Conservation (phyloP, 78 protist species). For the Speleostelium caveatum region DNA sequence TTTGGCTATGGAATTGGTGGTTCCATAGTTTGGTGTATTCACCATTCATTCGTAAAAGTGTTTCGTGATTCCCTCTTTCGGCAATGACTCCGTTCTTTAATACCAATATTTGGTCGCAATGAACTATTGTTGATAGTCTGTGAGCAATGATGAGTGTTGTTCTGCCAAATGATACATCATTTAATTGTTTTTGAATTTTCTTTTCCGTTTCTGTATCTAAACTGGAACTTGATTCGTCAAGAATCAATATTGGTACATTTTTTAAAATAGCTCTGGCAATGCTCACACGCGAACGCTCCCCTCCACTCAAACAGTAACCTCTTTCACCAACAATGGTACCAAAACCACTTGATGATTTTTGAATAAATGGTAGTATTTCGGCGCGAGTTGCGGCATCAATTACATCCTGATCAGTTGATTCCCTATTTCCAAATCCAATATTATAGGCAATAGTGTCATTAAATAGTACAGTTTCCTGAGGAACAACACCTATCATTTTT, state of each 20-base stretch:
- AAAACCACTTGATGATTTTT: constrained; percentile 89
- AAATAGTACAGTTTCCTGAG: constrained; percentile 93
- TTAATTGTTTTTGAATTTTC: constrained; percentile 85
- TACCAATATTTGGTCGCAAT: constrained; percentile 86
- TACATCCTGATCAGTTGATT: constrained; percentile 49
- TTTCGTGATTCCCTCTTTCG: constrained; percentile 82
- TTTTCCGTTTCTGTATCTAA: constrained; percentile 93
- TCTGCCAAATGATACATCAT: constrained; percentile 13
- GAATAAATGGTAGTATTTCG: constrained; percentile 95
- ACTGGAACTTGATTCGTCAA: constrained; percentile 95
- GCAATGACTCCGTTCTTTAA: constrained; percentile 72
- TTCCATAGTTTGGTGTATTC: not conserved
- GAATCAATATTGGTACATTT: constrained; percentile 66
- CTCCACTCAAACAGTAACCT: constrained; percentile 91
- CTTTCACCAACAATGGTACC: constrained; percentile 93
- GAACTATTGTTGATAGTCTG: constrained; percentile 89
- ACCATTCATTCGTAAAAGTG: not conserved
- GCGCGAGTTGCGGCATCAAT: constrained; percentile 92
- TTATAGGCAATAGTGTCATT: constrained; percentile 89
- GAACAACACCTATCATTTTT: constrained; percentile 77
- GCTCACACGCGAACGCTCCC: constrained; percentile 95
- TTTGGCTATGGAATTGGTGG: too few relatives aligned
- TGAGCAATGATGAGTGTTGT: constrained; percentile 96
- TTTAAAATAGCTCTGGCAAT: constrained; percentile 94
- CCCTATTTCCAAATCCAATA: constrained; percentile 84